phyloP scores from a whole-genome alignment of 2,329 filamentous ascomycete genomes.

The Fusarium circinatum region DNA sequence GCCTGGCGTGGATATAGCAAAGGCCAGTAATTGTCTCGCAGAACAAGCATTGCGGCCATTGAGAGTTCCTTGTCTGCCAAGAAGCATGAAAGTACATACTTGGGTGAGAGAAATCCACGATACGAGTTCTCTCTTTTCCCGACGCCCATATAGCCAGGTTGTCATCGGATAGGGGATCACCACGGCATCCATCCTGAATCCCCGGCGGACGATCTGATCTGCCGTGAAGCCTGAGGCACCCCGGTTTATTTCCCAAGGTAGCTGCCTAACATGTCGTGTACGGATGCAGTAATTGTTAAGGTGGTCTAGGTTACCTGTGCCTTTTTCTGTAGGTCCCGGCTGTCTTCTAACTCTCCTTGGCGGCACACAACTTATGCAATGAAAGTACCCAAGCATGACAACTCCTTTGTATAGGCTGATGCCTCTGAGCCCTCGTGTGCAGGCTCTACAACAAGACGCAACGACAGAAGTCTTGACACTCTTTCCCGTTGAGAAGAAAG shows the following conservation, averaged over 20 bases:
- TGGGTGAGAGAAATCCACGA: constrained; percentile 5
- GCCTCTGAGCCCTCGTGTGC: constrained; percentile 36
- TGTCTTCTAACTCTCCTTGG: constrained; percentile 22
- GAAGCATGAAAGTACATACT: constrained; percentile 26
- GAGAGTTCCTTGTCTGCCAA: constrained; percentile 8
- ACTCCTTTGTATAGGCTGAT: constrained; percentile 41
- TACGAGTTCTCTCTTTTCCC: constrained; percentile 36
- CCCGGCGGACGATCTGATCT: constrained; percentile 39
- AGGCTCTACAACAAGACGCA: constrained; percentile 41
- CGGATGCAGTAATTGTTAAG: constrained; percentile 6
- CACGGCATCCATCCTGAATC: constrained; percentile 29
- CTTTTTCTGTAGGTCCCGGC: constrained; percentile 14
- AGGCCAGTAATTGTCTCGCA: constrained; percentile 7
- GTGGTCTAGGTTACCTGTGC: not conserved
- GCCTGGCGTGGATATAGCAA: constrained; percentile 25
- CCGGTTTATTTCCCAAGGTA: constrained; percentile 7
- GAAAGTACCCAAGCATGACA: constrained; percentile 36
- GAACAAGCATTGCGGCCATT: not conserved
- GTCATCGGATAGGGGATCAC: constrained; percentile 32
- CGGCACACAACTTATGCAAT: constrained; percentile 30
- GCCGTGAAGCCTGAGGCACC: constrained; percentile 42
- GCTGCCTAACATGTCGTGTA: constrained; percentile 20
- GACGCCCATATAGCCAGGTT: constrained; percentile 4
- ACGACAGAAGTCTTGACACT: constrained; percentile 42
- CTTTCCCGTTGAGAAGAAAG: constrained; percentile 40